Base-by-base conservation (phyloP, 2,329 filamentous ascomycete genomes). In the Beauveria rudraprayagi region DNA sequence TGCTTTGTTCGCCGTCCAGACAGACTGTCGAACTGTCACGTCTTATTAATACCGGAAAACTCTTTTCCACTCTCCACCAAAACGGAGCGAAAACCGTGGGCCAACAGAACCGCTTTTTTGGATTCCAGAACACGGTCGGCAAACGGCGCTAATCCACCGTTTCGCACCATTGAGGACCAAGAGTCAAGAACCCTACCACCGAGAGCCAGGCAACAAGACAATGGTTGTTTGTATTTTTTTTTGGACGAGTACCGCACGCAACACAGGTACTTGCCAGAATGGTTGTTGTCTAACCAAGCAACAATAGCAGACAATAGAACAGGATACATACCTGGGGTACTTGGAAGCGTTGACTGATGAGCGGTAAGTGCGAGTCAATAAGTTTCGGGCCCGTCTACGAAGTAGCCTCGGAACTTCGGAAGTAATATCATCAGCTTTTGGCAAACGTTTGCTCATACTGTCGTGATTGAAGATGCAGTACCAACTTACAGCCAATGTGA, bases 131-230 rank as follows among this genome's bases (percentile, higher is more conserved):
- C 58, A 54, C 19, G 58, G 26, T 60, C 58, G 28, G 43, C 48
- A 60, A 60, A 60, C 50, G 48, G 58, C 50, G 40, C 58, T 54
- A 40, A 54, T 11, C 24, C 50, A 60, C 58, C 58, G 58, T 60
- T 60, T 60, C 28, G 50, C 26, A 16, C 46, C 30, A 48, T n/a
- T 8, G 37, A n/a, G 17, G 22, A 19, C 41, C 41, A 43, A 19
- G 41, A 43, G 41, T 43, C 53, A 22, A 44, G 52, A n/a, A 5
- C 52, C 41, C 16, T 10, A 43, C 34, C 34, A 37, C 34, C 11
- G 34, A 37, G 34, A 37, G 34, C 34, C 30, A 34, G 34, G 34
- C 34, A 37, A 37, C 34, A 5, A 37, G 34, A 10, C 34, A 11
- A 37, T 37, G 11, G 5, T 30, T 8, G 19, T 52, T 28, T 52